Percentiles rank a stretch among this genome's conserved stretches.
These are phyloP conservation scores for Knufia petricola DNA, from an alignment of 2,329 filamentous ascomycete genomes.

Conservation along the genomic window DNA sequence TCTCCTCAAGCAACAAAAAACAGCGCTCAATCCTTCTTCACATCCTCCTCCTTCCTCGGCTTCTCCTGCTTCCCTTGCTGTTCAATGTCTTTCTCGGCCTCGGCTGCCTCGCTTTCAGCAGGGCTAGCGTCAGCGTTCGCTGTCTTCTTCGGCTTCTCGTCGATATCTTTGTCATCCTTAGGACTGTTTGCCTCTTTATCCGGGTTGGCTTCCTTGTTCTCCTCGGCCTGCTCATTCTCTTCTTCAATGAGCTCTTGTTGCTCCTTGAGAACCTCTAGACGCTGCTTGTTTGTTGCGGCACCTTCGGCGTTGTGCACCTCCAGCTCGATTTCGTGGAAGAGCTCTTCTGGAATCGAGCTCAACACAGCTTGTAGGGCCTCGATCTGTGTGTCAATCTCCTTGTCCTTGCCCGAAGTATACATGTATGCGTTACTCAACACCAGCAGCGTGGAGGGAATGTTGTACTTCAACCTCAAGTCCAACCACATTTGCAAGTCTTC, in stretches of 20 bases:
- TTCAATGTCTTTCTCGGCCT: conserved; percentile 35
- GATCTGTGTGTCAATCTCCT: conserved; percentile 78
- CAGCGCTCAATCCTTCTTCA: conserved; percentile 19
- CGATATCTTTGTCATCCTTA: conserved; percentile 83
- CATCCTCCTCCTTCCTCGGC: conserved; percentile 20
- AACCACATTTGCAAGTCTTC: conserved; percentile 91
- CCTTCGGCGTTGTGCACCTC: conserved; percentile 96
- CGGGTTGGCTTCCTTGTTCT: conserved; percentile 58
- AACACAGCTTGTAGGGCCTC: conserved; percentile 87
- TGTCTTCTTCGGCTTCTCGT: conserved; percentile 65
- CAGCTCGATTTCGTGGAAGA: conserved; percentile 98
- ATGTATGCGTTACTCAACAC: conserved; percentile 97
- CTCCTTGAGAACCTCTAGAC: conserved; percentile 94
- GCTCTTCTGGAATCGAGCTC: conserved; percentile 89
- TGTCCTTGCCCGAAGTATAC: conserved; percentile 79
- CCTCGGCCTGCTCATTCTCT: conserved; percentile 84
- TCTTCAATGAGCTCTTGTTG: conserved; percentile 97
- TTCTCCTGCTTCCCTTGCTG: conserved; percentile 29
- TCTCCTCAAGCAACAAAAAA: neutral
- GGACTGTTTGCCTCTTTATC: conserved; percentile 40
- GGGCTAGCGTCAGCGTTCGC: conserved; percentile 41
- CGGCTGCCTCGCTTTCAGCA: conserved; percentile 45
- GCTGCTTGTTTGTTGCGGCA: conserved; percentile 96
- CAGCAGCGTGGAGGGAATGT: conserved; percentile 89
- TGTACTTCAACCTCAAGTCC: conserved; percentile 82